Conservation (phyloP, 257 asterid species). For the Solanum etuberosum region DNA sequence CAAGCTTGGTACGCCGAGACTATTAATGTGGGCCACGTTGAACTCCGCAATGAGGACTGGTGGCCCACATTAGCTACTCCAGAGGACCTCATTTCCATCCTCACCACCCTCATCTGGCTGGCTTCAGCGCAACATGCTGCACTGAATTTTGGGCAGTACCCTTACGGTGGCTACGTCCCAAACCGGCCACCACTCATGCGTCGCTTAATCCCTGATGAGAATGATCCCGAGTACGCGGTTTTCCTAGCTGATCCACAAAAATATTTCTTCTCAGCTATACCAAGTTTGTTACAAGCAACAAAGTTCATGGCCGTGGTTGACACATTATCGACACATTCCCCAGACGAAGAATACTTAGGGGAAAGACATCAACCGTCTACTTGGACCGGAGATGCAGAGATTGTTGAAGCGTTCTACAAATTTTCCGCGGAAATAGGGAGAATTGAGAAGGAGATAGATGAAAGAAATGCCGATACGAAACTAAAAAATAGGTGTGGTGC, state of each 20-base stretch:
- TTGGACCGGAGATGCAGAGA: slow-evolving; percentile 71
- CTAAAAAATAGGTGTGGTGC: slow-evolving; percentile 82
- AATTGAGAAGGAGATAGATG: slow-evolving; percentile 79
- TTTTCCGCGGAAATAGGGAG: slow-evolving; percentile 50
- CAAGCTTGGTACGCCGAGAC: slow-evolving; percentile 97
- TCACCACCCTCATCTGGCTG: slow-evolving; percentile 83
- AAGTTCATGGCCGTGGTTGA: slow-evolving; percentile 97
- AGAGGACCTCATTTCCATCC: slow-evolving; percentile 53
- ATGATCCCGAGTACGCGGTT: slow-evolving; percentile 54
- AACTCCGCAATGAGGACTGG: slow-evolving; percentile 63
- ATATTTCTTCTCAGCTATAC: slow-evolving; percentile 63
- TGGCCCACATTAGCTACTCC: slow-evolving; percentile 84
- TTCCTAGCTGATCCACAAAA: slow-evolving; percentile 70
- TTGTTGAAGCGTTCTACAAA: slow-evolving; percentile 50
- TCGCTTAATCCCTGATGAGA: slow-evolving; percentile 59
- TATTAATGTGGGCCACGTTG: slow-evolving; percentile 82
- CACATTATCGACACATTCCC: slow-evolving; percentile 79
- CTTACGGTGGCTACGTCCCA: slow-evolving; percentile 92
- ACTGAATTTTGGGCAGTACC: slow-evolving; percentile 87
- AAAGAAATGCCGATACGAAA: slow-evolving; percentile 29
- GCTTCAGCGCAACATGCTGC: slow-evolving; percentile 97
- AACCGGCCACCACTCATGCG: slow-evolving; percentile 93
- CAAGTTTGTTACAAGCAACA: slow-evolving; percentile 82
- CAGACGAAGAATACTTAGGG: slow-evolving; percentile 87
- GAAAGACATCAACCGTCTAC: slow-evolving; percentile 72